Evolutionary conservation across 371 early-diverging fungal genomes (phyloP), one percentile per base, ranked within the genome.

Genomic region (Mortierella polycephala): DNA sequence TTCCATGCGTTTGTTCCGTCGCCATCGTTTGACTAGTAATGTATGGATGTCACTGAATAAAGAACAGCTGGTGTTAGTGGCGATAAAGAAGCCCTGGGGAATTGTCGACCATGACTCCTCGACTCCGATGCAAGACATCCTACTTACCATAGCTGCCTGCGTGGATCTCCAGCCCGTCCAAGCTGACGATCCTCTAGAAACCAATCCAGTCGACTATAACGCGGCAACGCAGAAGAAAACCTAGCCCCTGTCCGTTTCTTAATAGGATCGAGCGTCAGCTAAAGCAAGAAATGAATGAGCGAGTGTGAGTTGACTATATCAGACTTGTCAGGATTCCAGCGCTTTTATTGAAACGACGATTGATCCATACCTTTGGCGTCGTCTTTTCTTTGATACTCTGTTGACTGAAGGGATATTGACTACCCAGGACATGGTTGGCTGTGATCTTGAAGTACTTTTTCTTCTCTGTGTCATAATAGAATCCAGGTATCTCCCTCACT

Each of bases 401-500:
- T 45, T 62, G 77, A 46, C 82, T 82, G 47, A 69, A 69, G 8
- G 79, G 74, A 45, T 77, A 68, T 13, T 82, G 70, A n/a, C 67
- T 69, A 1, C 77, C 77, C 40, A 69, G 54, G 11, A 62, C 55
- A 56, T 72, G 70, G 61, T 72, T 81, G 7, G 81, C 67, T 60
- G 79, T 73, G 50, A 87, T 82, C 67, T 81, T 85, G 67, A 87
- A 88, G 61, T 86, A 88, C 39, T 83, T 83, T 46, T 85, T 83
- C 69, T 83, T 84, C 20, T 82, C 85, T 4, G 64, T 52, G 71
- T 88, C 88, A 65, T 74, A 88, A 66, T 85, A 86, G 55, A 83
- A 88, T n/a, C 88, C 88, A 6, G 88, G 87, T 18, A 88, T 86
- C 42, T 85, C 84, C 16, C 64, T 62, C 6, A 63, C 57, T 20